These are phyloP conservation scores for Fistulifera pelliculosa DNA, from an alignment of 108 stramenopile genomes.

Conservation along the genomic window DNA sequence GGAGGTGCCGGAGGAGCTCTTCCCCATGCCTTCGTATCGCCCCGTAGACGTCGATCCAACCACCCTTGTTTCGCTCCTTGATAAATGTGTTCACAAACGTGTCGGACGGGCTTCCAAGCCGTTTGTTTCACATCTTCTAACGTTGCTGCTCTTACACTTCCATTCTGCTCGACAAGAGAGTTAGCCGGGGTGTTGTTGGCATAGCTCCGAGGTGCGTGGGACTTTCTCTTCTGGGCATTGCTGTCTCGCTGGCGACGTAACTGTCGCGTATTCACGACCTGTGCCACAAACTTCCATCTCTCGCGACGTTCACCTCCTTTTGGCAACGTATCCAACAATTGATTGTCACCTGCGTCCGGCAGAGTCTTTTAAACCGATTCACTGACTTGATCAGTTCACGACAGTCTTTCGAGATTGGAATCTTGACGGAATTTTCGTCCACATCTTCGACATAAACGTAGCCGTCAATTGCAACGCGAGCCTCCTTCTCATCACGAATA, in stretches of 20 bases:
- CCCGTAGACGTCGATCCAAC: conserved; percentile 48
- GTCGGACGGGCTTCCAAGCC: conserved; percentile 66
- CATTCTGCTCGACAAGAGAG: conserved; percentile 66
- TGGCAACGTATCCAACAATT: conserved; percentile 18
- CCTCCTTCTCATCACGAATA: conserved; percentile 44
- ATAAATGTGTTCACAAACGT: conserved; percentile 58
- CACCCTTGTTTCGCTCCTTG: conserved; percentile 65
- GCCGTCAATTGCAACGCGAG: conserved; percentile 41
- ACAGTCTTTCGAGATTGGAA: conserved; percentile 7
- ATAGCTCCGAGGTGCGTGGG: conserved; percentile 13
- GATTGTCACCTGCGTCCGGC: background rate
- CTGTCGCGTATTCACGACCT: conserved; percentile 64
- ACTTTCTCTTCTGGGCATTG: conserved; percentile 1
- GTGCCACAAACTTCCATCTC: conserved; percentile 76
- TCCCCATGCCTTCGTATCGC: conserved; percentile 64
- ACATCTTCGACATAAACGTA: conserved; percentile 69
- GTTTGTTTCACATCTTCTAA: conserved; percentile 58
- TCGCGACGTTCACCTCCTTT: conserved; percentile 37
- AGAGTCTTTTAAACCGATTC: conserved; percentile 1
- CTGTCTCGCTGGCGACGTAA: conserved; percentile 28
- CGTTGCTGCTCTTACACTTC: conserved; percentile 54
- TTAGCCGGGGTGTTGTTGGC: conserved; percentile 37
- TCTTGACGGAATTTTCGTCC: conserved; percentile 50
- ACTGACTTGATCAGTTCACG: conserved; percentile 16
- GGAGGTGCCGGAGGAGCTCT: conserved; percentile 17